Evolutionary conservation across 108 stramenopile species (phyloP).

Genomic region (Cyclotella baltica): DNA sequence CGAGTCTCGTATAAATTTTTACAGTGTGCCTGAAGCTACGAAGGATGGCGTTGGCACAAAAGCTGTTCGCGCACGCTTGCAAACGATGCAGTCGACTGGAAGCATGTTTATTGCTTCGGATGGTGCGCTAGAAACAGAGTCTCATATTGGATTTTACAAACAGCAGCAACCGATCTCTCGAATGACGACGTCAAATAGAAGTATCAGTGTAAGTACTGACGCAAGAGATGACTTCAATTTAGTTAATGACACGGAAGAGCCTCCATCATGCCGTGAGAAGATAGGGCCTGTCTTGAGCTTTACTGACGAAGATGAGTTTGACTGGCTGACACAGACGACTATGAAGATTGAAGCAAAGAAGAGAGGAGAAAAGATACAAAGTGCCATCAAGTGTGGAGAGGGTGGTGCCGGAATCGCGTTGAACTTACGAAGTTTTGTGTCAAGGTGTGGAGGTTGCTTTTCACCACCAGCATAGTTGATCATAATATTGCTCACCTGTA

Average conservation of each 20-base stretch:
- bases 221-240: conserved; percentile 4
- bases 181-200: not conserved
- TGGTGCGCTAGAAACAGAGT: conserved; percentile 5
- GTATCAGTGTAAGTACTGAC: conserved; percentile 3
- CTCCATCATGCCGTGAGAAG: conserved; percentile 23
- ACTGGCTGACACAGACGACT: conserved; percentile 22
- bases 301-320: conserved; percentile 18
- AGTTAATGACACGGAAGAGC: conserved; percentile 15
- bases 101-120: conserved; percentile 7
- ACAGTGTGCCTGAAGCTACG: conserved; percentile 3
- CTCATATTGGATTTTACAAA: conserved; percentile 14
- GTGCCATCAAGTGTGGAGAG: not conserved
- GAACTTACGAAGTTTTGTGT: conserved; percentile 18
- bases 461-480: not conserved
- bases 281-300: conserved; percentile 6
- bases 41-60: not conserved
- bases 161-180: not conserved
- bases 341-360: conserved; percentile 28
- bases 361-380: conserved; percentile 4
- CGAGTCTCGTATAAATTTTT: conserved; percentile 16
- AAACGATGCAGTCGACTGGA: conserved; percentile 3
- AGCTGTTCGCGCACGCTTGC: conserved; percentile 5
- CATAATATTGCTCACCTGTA: not conserved
- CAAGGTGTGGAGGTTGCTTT: conserved; percentile 21
- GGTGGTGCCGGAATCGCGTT: not conserved